phyloP scores from a whole-genome alignment of 345 rosid genomes.

The Leavenworthia alabamica region DNA sequence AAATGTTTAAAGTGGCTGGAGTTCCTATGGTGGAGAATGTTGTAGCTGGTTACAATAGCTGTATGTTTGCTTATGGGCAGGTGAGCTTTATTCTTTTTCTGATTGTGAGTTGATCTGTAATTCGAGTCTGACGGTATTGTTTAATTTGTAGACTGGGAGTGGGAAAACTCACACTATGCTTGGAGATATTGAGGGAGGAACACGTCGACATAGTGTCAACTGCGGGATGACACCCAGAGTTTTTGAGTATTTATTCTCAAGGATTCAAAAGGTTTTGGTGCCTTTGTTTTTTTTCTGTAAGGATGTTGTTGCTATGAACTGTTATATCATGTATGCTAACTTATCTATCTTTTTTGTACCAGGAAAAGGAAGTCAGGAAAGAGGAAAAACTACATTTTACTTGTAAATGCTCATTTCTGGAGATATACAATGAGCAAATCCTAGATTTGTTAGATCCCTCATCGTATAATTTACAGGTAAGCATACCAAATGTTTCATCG shows the following conservation, averaged over 20 bases:
- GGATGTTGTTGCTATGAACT: not conserved
- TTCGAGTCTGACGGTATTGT: not conserved
- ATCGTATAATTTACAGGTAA: constrained; percentile 75
- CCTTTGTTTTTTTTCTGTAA: not conserved
- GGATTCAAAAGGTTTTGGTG: constrained; percentile 82
- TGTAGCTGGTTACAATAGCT: constrained; percentile 91
- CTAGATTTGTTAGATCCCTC: constrained; percentile 94
- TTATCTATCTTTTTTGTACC: constrained; percentile 24
- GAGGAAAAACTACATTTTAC: constrained; percentile 74
- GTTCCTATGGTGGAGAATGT: constrained; percentile 98
- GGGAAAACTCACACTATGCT: constrained; percentile 99
- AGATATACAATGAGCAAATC: constrained; percentile 96
- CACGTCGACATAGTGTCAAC: constrained; percentile 86
- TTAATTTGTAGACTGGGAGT: constrained; percentile 78
- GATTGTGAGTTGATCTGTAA: not conserved
- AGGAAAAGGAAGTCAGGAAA: constrained; percentile 82
- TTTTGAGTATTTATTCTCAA: constrained; percentile 77
- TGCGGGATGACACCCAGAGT: constrained; percentile 98
- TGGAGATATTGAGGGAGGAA: constrained; percentile 96
- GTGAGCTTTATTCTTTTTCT: constrained; percentile 37
- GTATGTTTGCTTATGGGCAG: constrained; percentile 99
- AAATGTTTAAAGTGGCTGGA: constrained; percentile 85
- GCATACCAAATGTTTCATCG: not conserved
- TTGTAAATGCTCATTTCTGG: constrained; percentile 94
- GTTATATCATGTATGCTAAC: not conserved